These are phyloP conservation scores for Artemisia argyi DNA, from an alignment of 129 eudicot genomes.

Conservation along the genomic window DNA sequence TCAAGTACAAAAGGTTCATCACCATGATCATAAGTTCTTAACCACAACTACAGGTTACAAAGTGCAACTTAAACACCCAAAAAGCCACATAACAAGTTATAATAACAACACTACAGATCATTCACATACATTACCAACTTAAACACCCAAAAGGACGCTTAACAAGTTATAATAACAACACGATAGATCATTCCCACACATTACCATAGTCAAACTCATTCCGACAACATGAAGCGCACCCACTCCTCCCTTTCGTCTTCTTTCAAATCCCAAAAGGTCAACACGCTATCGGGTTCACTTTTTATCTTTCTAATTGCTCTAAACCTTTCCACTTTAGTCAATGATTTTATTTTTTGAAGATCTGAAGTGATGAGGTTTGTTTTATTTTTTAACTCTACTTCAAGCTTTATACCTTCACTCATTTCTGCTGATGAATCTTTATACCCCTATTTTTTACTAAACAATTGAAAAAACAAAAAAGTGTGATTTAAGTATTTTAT, in stretches of 20 bases:
- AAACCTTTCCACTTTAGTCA: background rate
- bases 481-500: too few relatives aligned
- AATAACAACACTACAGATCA: too few relatives aligned
- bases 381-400: background rate
- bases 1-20: too few relatives aligned
- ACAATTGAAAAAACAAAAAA: too few relatives aligned
- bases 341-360: background rate
- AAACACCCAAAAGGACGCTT: background rate
- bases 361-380: background rate
- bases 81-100: too few relatives aligned
- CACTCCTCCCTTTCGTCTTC: background rate
- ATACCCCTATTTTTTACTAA: too few relatives aligned
- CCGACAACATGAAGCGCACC: background rate
- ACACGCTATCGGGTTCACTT: background rate
- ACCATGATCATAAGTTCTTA: too few relatives aligned
- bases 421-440: background rate
- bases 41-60: too few relatives aligned
- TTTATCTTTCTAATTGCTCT: background rate
- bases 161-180: background rate
- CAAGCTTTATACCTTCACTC: background rate
- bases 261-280: background rate
- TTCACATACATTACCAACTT: too few relatives aligned
- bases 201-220: background rate
- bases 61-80: too few relatives aligned
- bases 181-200: background rate